phyloP scores from a whole-genome alignment of 805 yeast genomes.

The Wickerhamomyces mucosus region DNA sequence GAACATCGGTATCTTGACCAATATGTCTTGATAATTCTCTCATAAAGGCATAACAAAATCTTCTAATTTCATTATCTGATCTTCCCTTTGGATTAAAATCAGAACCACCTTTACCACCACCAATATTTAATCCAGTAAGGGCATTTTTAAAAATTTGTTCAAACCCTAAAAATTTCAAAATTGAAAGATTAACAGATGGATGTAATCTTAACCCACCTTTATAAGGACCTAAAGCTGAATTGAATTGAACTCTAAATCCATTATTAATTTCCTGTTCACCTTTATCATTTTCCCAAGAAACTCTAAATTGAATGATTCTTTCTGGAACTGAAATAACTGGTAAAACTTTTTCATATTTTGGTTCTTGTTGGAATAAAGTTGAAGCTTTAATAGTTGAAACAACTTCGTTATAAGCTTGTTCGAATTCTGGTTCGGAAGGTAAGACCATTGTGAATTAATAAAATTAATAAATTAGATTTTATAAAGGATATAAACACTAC shows the following conservation, averaged over 20 bases:
- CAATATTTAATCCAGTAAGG: constrained; percentile 92
- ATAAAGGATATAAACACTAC: background rate
- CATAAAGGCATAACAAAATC: constrained; percentile 95
- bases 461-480: background rate
- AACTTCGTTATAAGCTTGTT: constrained; percentile 96
- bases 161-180: constrained; percentile 92
- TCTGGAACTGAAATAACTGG: constrained; percentile 93
- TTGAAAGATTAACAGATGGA: constrained; percentile 91
- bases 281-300: constrained; percentile 93
- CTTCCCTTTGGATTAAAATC: constrained; percentile 97
- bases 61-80: constrained; percentile 88
- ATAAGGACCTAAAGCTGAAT: constrained; percentile 97
- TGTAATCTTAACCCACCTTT: constrained; percentile 98
- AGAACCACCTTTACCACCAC: constrained; percentile 99
- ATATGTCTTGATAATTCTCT: constrained; percentile 91
- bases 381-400: constrained; percentile 84
- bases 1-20: constrained; percentile 96
- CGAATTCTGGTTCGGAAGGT: constrained; percentile 96
- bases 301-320: constrained; percentile 94
- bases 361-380: constrained; percentile 78
- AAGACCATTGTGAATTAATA: constrained; percentile 55
- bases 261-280: constrained; percentile 89
- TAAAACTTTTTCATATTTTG: constrained; percentile 80
- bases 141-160: constrained; percentile 99
- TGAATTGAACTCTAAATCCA: constrained; percentile 97